These are phyloP conservation scores for Aspergillus oerlinghausenensis DNA, from an alignment of 2,329 filamentous ascomycete genomes.

Conservation along the genomic window DNA sequence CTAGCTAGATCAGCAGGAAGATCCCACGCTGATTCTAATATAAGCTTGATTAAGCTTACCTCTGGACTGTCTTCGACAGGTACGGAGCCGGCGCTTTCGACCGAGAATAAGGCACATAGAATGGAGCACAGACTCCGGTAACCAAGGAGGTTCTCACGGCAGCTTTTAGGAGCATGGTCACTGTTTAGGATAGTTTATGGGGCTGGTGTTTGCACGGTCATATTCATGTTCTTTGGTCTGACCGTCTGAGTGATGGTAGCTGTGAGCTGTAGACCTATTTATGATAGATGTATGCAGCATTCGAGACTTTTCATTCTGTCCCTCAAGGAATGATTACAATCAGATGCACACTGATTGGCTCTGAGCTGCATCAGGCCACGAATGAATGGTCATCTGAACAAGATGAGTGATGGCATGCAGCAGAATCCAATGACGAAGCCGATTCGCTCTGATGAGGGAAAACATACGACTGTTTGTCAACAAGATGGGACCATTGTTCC, in stretches of 20 bases:
- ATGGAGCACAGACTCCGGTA: constrained; percentile 6
- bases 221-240: background rate
- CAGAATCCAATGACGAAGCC: background rate
- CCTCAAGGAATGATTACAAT: background rate
- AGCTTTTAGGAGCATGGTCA: constrained; percentile 1
- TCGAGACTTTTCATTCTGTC: background rate
- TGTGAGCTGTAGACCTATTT: background rate
- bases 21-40: background rate
- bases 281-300: background rate
- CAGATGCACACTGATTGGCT: background rate
- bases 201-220: background rate
- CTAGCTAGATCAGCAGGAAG: background rate
- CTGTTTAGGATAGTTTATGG: background rate
- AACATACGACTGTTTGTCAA: no score
- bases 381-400: background rate
- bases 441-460: background rate
- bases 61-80: background rate
- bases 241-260: background rate
- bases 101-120: constrained; percentile 6
- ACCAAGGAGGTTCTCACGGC: constrained; percentile 1
- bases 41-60: background rate
- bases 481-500: no score
- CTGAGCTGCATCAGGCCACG: background rate
- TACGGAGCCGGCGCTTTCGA: background rate
- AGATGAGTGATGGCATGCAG: no score